Evolutionary conservation across 176 grass and related monocot genomes (phyloP), one percentile per base, ranked within the genome.

Genomic region (Triticum turgidum): DNA sequence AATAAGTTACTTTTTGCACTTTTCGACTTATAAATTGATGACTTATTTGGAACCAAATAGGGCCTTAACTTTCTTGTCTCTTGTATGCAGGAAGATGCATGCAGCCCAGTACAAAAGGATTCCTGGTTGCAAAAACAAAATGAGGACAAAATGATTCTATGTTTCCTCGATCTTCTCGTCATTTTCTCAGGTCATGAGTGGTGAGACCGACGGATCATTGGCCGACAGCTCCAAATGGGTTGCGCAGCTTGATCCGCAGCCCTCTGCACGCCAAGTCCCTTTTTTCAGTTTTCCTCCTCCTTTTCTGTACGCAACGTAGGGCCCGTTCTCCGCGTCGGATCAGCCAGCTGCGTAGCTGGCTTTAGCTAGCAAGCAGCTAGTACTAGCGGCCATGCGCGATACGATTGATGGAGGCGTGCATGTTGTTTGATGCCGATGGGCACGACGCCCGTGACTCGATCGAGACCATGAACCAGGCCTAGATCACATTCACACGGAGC

Each of bases 201-300:
- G 18, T 59, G 54, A 59, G 54, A 33, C 5, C 21, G 45, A 76
- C 18, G 1, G 24, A 76, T 54, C 44, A 35, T 54, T 45, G 66
- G 52, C 63, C 65, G 89, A 83, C 89, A 90, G 56, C 65, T 20
- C 56, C 18, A 83, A 41, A 83, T 87, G 80, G 74, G 34, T 39
- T 14, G 21, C 18, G 11, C 20, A 9, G 20, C 38, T 62, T 35
- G 64, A 52, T 52, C 61, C 34, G 33, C 24, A 18, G 51, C 15
- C 5, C 34, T 79, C 20, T 39, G 61, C 65, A 56, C 37, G 35
- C 54, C 71, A 42, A 27, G 51, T 12, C 6, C 35, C 13, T 17
- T 47, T 58, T 51, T 56, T 38, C 47, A 33, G 32, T 13, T 17
- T 70, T 24, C 7, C 18, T 11, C 10, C 2, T 7, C 29, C 25